These are phyloP conservation scores for Holtermanniella nyarrowii DNA, from an alignment of 768 basidiomycete species.

Conservation along the genomic window DNA sequence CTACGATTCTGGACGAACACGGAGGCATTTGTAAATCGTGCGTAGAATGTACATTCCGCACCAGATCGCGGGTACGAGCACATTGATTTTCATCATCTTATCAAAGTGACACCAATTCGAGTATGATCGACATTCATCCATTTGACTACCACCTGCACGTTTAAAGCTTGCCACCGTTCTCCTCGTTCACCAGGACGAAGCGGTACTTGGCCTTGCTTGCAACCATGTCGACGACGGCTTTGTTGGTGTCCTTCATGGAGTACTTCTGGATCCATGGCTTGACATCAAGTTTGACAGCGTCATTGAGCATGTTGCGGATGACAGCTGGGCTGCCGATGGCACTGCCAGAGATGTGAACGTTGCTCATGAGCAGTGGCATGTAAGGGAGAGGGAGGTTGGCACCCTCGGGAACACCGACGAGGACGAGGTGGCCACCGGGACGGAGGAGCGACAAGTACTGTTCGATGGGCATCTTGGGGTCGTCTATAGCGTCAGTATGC, in stretches of 20 bases:
- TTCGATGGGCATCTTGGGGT: slow-evolving; percentile 24
- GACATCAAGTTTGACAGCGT: slow-evolving; percentile 28
- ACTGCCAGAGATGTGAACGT: slow-evolving; percentile 40
- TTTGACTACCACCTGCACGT: not conserved
- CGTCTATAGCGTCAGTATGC: slow-evolving; percentile 35
- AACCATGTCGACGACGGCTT: slow-evolving; percentile 26
- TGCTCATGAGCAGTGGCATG: slow-evolving; percentile 24
- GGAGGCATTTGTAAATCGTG: too few species aligned
- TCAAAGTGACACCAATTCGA: too few species aligned
- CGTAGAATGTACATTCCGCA: too few species aligned
- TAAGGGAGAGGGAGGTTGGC: slow-evolving; percentile 19
- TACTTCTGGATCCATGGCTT: slow-evolving; percentile 33
- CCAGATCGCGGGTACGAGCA: too few species aligned
- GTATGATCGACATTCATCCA: too few species aligned
- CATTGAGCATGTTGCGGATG: slow-evolving; percentile 18
- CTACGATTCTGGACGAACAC: too few species aligned
- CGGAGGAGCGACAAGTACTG: slow-evolving; percentile 31
- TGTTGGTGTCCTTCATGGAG: slow-evolving; percentile 26
- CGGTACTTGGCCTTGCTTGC: slow-evolving; percentile 28
- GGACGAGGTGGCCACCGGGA: slow-evolving; percentile 28
- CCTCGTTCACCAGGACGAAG: slow-evolving; percentile 34
- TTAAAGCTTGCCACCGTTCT: slow-evolving; percentile 23
- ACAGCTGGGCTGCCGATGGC: slow-evolving; percentile 23
- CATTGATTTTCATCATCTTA: too few species aligned
- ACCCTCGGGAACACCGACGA: slow-evolving; percentile 37